phyloP scores from a whole-genome alignment of 495 filamentous ascomycete species.

The Cenococcum geophilum region DNA sequence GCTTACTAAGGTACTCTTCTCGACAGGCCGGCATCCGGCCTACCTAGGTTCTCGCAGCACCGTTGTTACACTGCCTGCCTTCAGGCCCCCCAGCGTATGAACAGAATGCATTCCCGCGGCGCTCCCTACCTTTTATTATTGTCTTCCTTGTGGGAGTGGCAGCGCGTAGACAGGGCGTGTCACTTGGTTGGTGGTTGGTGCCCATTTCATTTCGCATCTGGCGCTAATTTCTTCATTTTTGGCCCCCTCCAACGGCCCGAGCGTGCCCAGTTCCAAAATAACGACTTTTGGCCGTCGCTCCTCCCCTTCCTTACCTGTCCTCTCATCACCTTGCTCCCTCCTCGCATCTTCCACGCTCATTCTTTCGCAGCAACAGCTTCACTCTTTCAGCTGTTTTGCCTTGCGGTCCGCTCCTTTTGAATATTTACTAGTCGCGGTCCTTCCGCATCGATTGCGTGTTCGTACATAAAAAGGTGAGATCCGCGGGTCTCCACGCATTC shows the following conservation, averaged over 20 bases:
- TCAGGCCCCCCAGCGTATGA: slow-evolving; percentile 1
- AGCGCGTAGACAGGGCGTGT: slow-evolving; percentile 13
- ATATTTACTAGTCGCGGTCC: slow-evolving; percentile 9
- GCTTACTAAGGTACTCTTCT: background rate
- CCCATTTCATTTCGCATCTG: slow-evolving; percentile 4
- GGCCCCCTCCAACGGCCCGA: background rate
- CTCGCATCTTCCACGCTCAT: slow-evolving; percentile 19
- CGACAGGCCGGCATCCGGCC: background rate
- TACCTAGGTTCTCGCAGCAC: background rate
- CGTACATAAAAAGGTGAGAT: slow-evolving; percentile 22
- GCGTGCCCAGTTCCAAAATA: background rate
- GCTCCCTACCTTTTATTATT: slow-evolving; percentile 10
- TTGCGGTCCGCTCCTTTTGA: slow-evolving; percentile 51
- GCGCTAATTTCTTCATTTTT: background rate
- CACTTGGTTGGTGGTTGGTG: background rate
- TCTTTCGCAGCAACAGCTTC: slow-evolving; percentile 63
- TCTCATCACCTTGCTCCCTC: slow-evolving; percentile 22
- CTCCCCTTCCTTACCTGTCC: slow-evolving; percentile 23
- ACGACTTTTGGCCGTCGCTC: slow-evolving; percentile 25
- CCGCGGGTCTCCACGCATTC: slow-evolving; percentile 19
- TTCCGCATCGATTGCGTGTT: background rate
- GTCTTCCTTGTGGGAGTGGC: slow-evolving; percentile 3
- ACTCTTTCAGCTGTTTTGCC: slow-evolving; percentile 67
- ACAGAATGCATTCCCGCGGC: slow-evolving; percentile 7
- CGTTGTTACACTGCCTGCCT: background rate